Evolutionary conservation across 352 stramenopile species (phyloP).

Genomic region (Globisporangium lucens): DNA sequence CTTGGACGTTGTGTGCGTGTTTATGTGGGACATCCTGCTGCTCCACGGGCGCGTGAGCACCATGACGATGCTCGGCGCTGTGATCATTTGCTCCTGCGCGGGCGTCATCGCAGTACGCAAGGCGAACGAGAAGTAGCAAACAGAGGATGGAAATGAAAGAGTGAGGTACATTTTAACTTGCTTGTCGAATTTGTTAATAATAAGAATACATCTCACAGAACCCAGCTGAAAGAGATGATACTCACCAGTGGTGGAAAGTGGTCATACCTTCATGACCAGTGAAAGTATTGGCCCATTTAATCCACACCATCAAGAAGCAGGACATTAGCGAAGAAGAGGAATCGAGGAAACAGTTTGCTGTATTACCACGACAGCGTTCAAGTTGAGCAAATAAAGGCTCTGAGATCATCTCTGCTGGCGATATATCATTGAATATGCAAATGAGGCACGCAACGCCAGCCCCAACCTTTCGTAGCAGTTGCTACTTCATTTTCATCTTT

Average conservation of each 20-base stretch:
- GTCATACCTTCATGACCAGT: not conserved
- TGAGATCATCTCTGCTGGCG: not conserved
- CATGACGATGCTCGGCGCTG: slow-evolving; percentile 4
- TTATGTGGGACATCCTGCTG: slow-evolving; percentile 55
- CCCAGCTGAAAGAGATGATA: not conserved
- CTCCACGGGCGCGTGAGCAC: slow-evolving; percentile 40
- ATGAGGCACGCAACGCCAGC: not conserved
- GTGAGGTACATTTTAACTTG: not conserved
- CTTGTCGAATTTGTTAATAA: not conserved
- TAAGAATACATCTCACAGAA: not conserved
- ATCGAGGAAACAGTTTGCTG: too few species aligned
- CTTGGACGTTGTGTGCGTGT: slow-evolving; percentile 65
- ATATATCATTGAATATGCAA: not conserved
- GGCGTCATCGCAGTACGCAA: not conserved
- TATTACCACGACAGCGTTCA: too few species aligned
- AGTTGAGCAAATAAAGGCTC: too few species aligned
- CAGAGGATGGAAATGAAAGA: not conserved
- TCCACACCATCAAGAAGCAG: too few species aligned
- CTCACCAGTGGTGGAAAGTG: not conserved
- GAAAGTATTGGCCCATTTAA: too few species aligned
- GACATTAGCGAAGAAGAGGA: too few species aligned
- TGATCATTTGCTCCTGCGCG: slow-evolving; percentile 3
- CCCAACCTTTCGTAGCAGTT: not conserved
- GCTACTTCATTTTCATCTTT: slow-evolving; percentile 21
- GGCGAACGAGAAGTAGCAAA: not conserved